Percentiles rank a stretch among this genome's conserved stretches.
Evolutionary conservation across 2,329 filamentous ascomycete species (phyloP).

Genomic region (Bipolaris oryzae): DNA sequence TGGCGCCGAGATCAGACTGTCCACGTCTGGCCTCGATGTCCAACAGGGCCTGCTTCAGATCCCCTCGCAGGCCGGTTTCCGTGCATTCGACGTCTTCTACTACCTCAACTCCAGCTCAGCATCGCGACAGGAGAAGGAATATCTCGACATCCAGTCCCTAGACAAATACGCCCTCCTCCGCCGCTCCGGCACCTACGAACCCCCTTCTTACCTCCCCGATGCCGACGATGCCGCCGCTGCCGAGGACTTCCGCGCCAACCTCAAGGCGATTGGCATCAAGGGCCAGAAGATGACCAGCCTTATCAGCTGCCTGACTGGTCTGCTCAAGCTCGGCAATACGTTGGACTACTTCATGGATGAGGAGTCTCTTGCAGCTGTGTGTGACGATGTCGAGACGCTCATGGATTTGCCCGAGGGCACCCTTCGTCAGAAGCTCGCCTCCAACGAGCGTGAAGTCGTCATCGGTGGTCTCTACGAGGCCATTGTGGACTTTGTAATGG

Average conservation of each 20-base stretch:
- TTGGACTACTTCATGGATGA: conserved; percentile 83
- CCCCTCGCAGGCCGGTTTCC: conserved; percentile 77
- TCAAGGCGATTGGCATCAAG: conserved; percentile 94
- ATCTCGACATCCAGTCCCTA: conserved; percentile 77
- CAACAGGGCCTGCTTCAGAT: conserved; percentile 78
- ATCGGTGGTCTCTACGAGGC: conserved; percentile 91
- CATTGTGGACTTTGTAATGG: conserved; percentile 91
- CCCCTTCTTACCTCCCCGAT: conserved; percentile 86
- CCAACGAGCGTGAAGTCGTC: conserved; percentile 80
- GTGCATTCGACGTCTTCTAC: conserved; percentile 98
- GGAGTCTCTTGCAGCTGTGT: conserved; percentile 82
- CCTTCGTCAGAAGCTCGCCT: conserved; percentile 77
- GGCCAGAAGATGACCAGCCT: conserved; percentile 80
- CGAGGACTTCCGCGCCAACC: conserved; percentile 85
- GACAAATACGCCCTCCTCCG: conserved; percentile 79
- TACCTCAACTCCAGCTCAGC: conserved; percentile 93
- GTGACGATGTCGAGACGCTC: conserved; percentile 86
- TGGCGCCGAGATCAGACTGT: conserved; percentile 76
- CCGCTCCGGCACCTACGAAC: conserved; percentile 81
- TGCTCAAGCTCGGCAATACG: conserved; percentile 91
- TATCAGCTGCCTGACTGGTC: conserved; percentile 81
- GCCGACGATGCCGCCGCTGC: conserved; percentile 91
- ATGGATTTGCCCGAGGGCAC: conserved; percentile 87
- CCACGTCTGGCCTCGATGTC: conserved; percentile 87
- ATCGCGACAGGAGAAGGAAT: conserved; percentile 85